A percentile compares a stretch with the other conserved stretches of the same genome.
These are phyloP conservation scores for Talaromyces pinophilus DNA, from an alignment of 2,329 filamentous ascomycete genomes.

Conservation along the genomic window DNA sequence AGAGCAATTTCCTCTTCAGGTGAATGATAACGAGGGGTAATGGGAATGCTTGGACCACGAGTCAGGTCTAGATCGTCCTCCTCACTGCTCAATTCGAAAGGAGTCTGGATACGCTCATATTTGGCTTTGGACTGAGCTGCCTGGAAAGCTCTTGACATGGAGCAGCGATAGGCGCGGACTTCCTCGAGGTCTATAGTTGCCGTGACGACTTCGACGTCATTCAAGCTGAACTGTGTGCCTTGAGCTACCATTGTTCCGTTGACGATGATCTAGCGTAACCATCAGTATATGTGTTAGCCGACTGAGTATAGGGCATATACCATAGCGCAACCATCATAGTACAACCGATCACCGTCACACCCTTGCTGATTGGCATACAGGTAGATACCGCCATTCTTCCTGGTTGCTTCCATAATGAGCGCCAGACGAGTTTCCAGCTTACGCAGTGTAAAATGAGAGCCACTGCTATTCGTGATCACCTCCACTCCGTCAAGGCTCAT, in stretches of 20 bases:
- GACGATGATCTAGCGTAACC: slow-evolving; percentile 51
- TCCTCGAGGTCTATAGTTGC: slow-evolving; percentile 69
- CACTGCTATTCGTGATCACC: slow-evolving; percentile 66
- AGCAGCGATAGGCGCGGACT: slow-evolving; percentile 52
- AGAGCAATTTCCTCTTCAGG: slow-evolving; percentile 34
- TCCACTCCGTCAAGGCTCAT: slow-evolving; percentile 69
- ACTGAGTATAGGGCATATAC: slow-evolving; percentile 44
- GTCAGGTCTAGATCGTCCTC: slow-evolving; percentile 25
- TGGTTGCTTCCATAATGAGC: slow-evolving; percentile 65
- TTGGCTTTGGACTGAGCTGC: slow-evolving; percentile 26
- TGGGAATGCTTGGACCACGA: slow-evolving; percentile 24
- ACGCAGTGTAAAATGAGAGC: slow-evolving; percentile 54
- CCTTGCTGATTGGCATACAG: slow-evolving; percentile 49
- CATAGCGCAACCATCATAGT: slow-evolving; percentile 62
- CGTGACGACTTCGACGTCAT: slow-evolving; percentile 63
- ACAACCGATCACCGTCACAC: slow-evolving; percentile 58
- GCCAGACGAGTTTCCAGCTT: slow-evolving; percentile 65
- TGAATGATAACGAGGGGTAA: slow-evolving; percentile 26
- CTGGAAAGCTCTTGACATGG: slow-evolving; percentile 34
- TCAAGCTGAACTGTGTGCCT: slow-evolving; percentile 31
- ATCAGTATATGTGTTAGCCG: background rate
- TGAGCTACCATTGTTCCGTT: slow-evolving; percentile 49
- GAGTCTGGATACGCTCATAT: slow-evolving; percentile 35
- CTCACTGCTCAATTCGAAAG: slow-evolving; percentile 30
- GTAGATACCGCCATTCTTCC: slow-evolving; percentile 46